Evolutionary conservation across 31 red algal genomes (phyloP), one percentile per base, ranked within the genome.

Genomic region (Endocladia muricata): DNA sequence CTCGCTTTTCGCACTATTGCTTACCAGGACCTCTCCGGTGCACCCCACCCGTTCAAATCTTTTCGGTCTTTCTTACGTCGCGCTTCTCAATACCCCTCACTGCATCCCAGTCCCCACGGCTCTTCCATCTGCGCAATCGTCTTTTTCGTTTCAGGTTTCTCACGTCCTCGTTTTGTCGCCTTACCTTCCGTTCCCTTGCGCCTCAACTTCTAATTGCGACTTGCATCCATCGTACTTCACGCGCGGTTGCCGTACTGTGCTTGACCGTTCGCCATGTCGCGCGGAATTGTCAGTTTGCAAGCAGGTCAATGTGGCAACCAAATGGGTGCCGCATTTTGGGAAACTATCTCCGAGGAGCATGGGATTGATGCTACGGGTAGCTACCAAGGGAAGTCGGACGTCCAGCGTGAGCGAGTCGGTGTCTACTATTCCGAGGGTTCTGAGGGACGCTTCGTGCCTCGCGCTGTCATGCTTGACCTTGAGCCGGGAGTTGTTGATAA

Each of bases 231-330:
- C 5, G 26, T 5, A 6, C 26, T 62, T n/a, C 70, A 13, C 41
- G 41, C 49, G 34, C 33, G 31, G 48, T 3, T 21, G 3, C 47
- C 31, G 33, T 32, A 49, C 79, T 68, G 61, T 51, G 29, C 54
- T 9, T 30, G 23, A 11, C 55, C 11, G 29, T 25, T 79, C 61
- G 22, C 51, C 65, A 89, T 89, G 85, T 89, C 85, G 51, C 85
- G 85, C 70, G 85, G 76, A 48, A 89, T 89, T 49, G 65, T 89
- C 68, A 80, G 85, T 75, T 61, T 89, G 23, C 85, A 89, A 59
- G 89, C 84, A 55, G 96, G 96, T 30, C 96, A 99, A 91, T 99
- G 96, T 58, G 96, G 96, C 70, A 99, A 99, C 89, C 96, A 99
- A 76, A 95, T 99, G 71, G 92, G 96, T 41, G 65, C 76, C 31